Evolutionary conservation across 164 flowering plant genomes (phyloP).

Genomic region (Hamamelis virginiana): DNA sequence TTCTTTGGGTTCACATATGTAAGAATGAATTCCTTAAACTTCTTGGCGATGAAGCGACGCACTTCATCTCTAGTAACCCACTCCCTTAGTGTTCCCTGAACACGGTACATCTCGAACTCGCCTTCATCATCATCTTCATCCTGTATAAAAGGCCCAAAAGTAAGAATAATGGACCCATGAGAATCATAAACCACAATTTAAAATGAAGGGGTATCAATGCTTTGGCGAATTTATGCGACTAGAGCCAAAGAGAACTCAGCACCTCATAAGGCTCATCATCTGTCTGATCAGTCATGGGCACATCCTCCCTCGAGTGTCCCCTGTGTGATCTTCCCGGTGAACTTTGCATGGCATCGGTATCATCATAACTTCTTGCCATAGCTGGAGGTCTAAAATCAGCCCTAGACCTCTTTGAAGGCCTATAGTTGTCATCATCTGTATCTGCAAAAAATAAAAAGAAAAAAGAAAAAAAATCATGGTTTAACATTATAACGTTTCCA

Average conservation of each 20-base stretch:
- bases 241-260: not conserved
- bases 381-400: constrained; percentile 68
- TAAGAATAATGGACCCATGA: not conserved
- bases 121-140: constrained; percentile 85
- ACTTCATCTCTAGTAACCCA: constrained; percentile 99
- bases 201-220: not conserved
- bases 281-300: constrained; percentile 82
- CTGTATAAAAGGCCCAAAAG: constrained; percentile 20
- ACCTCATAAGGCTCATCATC: constrained; percentile 85
- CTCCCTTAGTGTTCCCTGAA: constrained; percentile 94
- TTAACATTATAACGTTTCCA: too few species aligned
- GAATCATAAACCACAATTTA: not conserved
- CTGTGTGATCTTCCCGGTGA: constrained; percentile 76
- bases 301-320: constrained; percentile 75
- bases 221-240: not conserved
- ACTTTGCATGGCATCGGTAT: constrained; percentile 70
- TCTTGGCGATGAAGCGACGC: constrained; percentile 86
- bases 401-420: constrained; percentile 81
- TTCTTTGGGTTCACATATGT: constrained; percentile 71
- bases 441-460: constrained; percentile 44
- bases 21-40: constrained; percentile 80
- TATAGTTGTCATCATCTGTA: constrained; percentile 77
- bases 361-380: constrained; percentile 53
- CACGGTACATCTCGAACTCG: constrained; percentile 84
- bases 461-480: too few species aligned